phyloP scores from a whole-genome alignment of 1,284 basidiomycete species.

The Tylopilus sp. region DNA sequence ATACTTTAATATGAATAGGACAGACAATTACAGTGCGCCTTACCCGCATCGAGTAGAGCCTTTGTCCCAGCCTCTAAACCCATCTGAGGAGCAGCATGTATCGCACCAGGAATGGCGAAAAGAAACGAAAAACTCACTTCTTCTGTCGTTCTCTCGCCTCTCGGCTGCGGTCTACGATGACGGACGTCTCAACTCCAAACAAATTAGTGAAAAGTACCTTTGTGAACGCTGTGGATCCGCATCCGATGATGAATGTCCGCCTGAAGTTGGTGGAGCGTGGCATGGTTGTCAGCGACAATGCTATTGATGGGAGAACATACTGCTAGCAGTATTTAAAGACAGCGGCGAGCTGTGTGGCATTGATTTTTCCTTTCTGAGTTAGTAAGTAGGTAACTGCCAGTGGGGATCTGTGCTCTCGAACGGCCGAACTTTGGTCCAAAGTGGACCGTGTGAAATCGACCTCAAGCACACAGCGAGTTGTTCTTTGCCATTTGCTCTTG shows the following conservation, averaged over 20 bases:
- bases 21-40: constrained; percentile 3
- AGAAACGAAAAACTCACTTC: constrained; percentile 47
- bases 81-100: constrained; percentile 47
- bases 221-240: background rate
- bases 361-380: background rate
- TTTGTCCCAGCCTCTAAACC: constrained; percentile 83
- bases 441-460: too few relatives aligned
- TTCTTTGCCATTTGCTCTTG: too few relatives aligned
- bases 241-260: background rate
- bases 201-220: constrained; percentile 13
- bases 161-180: constrained; percentile 45
- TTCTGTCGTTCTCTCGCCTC: constrained; percentile 62
- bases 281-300: background rate
- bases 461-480: too few relatives aligned
- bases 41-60: constrained; percentile 82
- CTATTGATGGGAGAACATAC: background rate
- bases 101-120: background rate
- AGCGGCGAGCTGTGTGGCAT: background rate
- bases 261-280: background rate
- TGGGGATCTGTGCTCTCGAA: too few relatives aligned
- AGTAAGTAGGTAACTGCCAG: too few relatives aligned
- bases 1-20: background rate
- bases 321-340: background rate
- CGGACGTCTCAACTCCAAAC: background rate
- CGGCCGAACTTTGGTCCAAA: too few relatives aligned